Evolutionary conservation across 345 rosid species (phyloP), one percentile per base, ranked within the genome.

Genomic region (Pugionium cornutum): DNA sequence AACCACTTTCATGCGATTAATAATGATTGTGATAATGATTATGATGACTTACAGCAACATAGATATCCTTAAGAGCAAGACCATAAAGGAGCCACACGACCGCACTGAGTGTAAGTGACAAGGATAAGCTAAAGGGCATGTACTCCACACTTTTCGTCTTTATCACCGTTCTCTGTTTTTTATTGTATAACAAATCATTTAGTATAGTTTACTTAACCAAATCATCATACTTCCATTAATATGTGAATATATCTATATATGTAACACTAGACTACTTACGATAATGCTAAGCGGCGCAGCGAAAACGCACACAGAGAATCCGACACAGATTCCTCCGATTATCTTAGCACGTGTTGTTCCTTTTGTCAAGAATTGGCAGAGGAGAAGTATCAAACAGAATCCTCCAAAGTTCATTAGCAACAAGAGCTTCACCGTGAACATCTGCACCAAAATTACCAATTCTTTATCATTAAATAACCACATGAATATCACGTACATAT

Each of bases 231-330:
- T 1, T 27, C 31, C 53, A 32, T 53, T 35, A 40, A 11, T 18
- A n/a, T 26, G 8, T 18, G 11, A 41, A 42, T 42, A 10, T 59
- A 56, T 56, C 9, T 30, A 43, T 7, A 7, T 36, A 66, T 56
- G 48, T 39, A 58, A 69, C 46, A 40, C 6, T 34, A 62, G 44
- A 9, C 32, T 52, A 8, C 81, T 73, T 49, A 83, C 91, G 63
- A 86, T 82, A 31, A 82, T 80, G 75, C 86, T 80, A 45, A 83
- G 75, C 11, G 91, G 91, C 44, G 88, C 86, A 4, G 83, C 86
- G 62, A 86, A 86, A 2, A 82, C 91, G 73, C 82, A 61, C 2
- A 81, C 77, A 4, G 86, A 68, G 62, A 86, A 78, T 25, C 70
- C 76, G 2, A 77, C 81, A 52, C 83, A 77, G 34, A 82, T 54